A percentile compares a stretch with the other conserved stretches of the same genome.
phyloP scores from a whole-genome alignment of 129 eudicot genomes.

The Centrapalus pauciflorus region DNA sequence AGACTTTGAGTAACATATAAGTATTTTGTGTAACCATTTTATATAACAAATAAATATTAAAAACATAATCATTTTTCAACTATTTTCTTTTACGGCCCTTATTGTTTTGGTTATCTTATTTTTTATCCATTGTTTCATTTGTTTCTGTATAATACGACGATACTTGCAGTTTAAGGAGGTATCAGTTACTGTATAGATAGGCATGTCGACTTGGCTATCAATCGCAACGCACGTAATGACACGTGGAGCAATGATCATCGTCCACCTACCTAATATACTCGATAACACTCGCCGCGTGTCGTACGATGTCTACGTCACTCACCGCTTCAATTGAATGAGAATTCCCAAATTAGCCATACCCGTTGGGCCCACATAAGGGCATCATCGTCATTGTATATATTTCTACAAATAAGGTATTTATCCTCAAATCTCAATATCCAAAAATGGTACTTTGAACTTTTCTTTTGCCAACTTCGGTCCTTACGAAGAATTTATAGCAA shows the following conservation, averaged over 20 bases:
- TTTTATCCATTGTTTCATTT: too few relatives aligned
- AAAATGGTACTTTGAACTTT: neutral
- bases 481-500: neutral
- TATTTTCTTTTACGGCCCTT: too few relatives aligned
- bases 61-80: too few relatives aligned
- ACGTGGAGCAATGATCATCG: slow-evolving; percentile 4
- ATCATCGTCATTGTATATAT: neutral
- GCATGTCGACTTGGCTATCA: neutral
- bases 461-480: neutral
- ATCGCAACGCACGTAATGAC: neutral
- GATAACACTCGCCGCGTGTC: slow-evolving; percentile 27
- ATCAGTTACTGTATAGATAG: slow-evolving; percentile 11
- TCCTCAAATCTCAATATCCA: too few relatives aligned
- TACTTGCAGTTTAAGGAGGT: slow-evolving; percentile 6
- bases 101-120: too few relatives aligned
- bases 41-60: too few relatives aligned
- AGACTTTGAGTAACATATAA: too few relatives aligned
- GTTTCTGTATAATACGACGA: slow-evolving; percentile 18
- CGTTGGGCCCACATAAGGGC: neutral
- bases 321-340: slow-evolving; percentile 1
- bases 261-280: slow-evolving; percentile 6
- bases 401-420: too few relatives aligned
- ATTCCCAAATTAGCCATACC: slow-evolving; percentile 3
- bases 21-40: too few relatives aligned
- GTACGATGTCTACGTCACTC: slow-evolving; percentile 22